Base-by-base conservation (phyloP, 2,329 filamentous ascomycete species). In the Phoma sp. region DNA sequence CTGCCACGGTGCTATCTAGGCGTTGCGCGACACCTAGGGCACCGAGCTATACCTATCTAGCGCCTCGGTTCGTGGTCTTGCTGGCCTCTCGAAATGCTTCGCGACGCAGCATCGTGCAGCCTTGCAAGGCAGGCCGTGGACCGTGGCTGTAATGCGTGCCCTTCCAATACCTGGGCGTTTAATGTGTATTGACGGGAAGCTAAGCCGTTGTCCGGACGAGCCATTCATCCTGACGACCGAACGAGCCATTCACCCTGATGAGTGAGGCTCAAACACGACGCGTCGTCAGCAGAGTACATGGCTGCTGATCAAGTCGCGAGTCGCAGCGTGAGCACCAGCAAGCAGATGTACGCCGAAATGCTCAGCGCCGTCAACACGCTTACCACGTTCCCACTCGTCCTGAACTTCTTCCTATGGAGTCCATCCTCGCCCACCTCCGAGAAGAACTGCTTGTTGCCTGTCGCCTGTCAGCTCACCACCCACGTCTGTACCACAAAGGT, bases 391-490 rank as follows among this genome's bases (percentile, higher is more conserved):
- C 86, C 86, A 73, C 84, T 87, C 15, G 86, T 88, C 52, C 85
- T 78, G 69, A 88, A 88, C 62, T 81, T 85, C 73, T 85, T 85
- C 60, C 83, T 80, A 62, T 81, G 81, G 62, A 87, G 70, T 2
- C 85, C 86, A 70, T 87, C 84, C 36, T 85, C 83, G 36, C 84
- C 83, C 17, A 82, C 73, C 52, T 83, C 81, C 57, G 82, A 85
- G 76, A 98, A 98, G 79, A 99, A 98, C 76, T 98, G 94, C 62
- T 87, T 85, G 71, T 98, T 96, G 53, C 95, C 72, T 74, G 51
- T 40, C 31, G 27, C 5, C 25, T 47, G 56, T 65, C 56, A 66
- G 62, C 55, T 35, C 21, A 32, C 17, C n/a, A 4, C n/a, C 9
- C 17, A 36, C 37, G 38, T 21, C 24, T 32, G 43, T 36, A 8